Percentiles rank a stretch among this genome's conserved stretches.
phyloP scores from a whole-genome alignment of 1,139 yeast genomes.

The Trichomonascaceae sp. region DNA sequence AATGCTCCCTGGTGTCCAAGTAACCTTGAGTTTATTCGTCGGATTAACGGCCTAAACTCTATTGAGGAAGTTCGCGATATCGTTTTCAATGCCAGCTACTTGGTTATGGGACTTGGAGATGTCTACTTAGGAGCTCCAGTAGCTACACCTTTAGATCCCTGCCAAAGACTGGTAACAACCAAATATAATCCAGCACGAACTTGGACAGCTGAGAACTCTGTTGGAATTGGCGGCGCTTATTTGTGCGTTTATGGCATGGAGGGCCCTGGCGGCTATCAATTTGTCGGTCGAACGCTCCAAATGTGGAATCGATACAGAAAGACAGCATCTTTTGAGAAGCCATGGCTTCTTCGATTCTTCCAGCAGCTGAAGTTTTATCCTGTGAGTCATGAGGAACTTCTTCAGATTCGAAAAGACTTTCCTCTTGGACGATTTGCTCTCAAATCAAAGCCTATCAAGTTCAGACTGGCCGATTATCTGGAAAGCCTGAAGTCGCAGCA shows the following conservation, averaged over 20 bases:
- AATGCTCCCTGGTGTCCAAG: slow-evolving; percentile 97
- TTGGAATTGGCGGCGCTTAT: slow-evolving; percentile 97
- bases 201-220: slow-evolving; percentile 92
- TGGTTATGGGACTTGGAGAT: slow-evolving; percentile 94
- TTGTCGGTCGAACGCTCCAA: slow-evolving; percentile 93
- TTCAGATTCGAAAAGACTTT: slow-evolving; percentile 60
- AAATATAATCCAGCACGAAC: slow-evolving; percentile 96
- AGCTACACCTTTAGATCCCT: slow-evolving; percentile 95
- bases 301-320: slow-evolving; percentile 99
- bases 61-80: slow-evolving; percentile 73
- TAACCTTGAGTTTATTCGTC: slow-evolving; percentile 90
- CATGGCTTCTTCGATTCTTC: slow-evolving; percentile 85
- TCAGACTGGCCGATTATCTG: slow-evolving; percentile 71
- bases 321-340: slow-evolving; percentile 57
- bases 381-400: slow-evolving; percentile 73
- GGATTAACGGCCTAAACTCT: slow-evolving; percentile 65
- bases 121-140: slow-evolving; percentile 97
- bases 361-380: slow-evolving; percentile 93
- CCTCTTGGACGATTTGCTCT: slow-evolving; percentile 73
- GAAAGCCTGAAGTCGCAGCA: slow-evolving; percentile 57
- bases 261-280: slow-evolving; percentile 97
- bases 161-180: slow-evolving; percentile 86
- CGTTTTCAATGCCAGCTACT: slow-evolving; percentile 80
- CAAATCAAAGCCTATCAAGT: slow-evolving; percentile 65
- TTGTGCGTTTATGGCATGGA: slow-evolving; percentile 99